A percentile compares a stretch with the other conserved stretches of the same genome.
Evolutionary conservation across 345 rosid species (phyloP).

Genomic region (Schrenkiella parvula): DNA sequence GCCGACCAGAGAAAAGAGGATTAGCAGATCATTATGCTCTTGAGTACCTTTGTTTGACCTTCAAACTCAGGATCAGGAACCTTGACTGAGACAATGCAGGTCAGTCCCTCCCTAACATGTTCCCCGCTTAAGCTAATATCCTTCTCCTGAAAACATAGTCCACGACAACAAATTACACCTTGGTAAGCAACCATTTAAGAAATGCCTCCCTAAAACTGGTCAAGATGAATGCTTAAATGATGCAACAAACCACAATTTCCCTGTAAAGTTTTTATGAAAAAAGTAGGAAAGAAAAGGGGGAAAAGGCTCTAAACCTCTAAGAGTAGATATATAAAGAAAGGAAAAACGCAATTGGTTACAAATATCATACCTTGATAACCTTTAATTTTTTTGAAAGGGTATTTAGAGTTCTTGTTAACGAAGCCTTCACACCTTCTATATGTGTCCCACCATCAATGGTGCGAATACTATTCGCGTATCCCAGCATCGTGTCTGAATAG

Average conservation of each 20-base stretch:
- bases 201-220: background rate
- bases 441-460: constrained; percentile 98
- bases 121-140: constrained; percentile 90
- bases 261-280: background rate
- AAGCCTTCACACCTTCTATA: constrained; percentile 87
- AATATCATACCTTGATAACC: constrained; percentile 61
- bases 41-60: constrained; percentile 95
- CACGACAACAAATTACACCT: constrained; percentile 7
- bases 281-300: background rate
- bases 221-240: constrained; percentile 5
- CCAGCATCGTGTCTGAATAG: constrained; percentile 87
- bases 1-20: constrained; percentile 14
- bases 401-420: constrained; percentile 86
- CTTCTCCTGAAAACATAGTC: constrained; percentile 59
- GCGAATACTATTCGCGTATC: constrained; percentile 91
- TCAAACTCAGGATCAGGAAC: constrained; percentile 95
- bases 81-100: constrained; percentile 88
- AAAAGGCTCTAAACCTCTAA: background rate
- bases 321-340: background rate
- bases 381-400: constrained; percentile 83
- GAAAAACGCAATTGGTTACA: background rate
- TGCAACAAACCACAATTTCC: background rate
- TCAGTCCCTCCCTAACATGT: constrained; percentile 95
- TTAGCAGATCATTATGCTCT: background rate
- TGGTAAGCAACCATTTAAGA: background rate